Evolutionary conservation across 1,139 yeast species (phyloP), one percentile per base, ranked within the genome.

Genomic region (Waltiozyma solani): DNA sequence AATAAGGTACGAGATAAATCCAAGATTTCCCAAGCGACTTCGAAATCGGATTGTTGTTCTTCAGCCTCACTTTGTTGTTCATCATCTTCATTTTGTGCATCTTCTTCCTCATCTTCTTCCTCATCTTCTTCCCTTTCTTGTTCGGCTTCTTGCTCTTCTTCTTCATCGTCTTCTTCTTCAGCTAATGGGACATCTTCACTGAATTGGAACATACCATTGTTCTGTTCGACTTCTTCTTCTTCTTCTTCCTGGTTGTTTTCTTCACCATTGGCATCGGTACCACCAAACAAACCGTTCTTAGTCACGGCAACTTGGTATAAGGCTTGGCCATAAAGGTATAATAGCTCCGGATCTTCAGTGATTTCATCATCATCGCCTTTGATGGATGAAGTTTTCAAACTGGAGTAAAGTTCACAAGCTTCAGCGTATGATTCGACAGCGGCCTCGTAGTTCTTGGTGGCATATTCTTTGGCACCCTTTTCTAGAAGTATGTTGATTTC

Each of bases 21-120:
- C 30, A 85, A 65, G 18, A 85, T 75, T 43, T 81, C 91, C 95
- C 95, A 86, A 0, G 95, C 94, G 20, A 79, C 70, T 54, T 82
- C 94, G 54, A 87, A 81, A 54, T 86, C 96, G 27, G 76, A 68
- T 49, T 78, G 81, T 32, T 72, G 76, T 25, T 66, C 73, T 34
- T 64, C 76, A 15, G n/a, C n/a, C n/a, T 12, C 31, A n/a, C 20
- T 19, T 18, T 61, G 67, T 15, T 45, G 47, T 4, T 47, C 50
- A 24, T 41, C 44, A 4, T 43, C 58, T 8, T 46, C 57, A 5
- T 47, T 61, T 5, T 47, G 53, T 3, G 48, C 48, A 5, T 46
- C 54, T 3, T 57, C 63, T 2, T 59, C 66, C 7, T 55, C 66
- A 7, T 54, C 63, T 6, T 56, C 62, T 6, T 51, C 60, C 2